phyloP scores from a whole-genome alignment of 371 early-diverging fungal species.

The Syncephalastrum sp. region DNA sequence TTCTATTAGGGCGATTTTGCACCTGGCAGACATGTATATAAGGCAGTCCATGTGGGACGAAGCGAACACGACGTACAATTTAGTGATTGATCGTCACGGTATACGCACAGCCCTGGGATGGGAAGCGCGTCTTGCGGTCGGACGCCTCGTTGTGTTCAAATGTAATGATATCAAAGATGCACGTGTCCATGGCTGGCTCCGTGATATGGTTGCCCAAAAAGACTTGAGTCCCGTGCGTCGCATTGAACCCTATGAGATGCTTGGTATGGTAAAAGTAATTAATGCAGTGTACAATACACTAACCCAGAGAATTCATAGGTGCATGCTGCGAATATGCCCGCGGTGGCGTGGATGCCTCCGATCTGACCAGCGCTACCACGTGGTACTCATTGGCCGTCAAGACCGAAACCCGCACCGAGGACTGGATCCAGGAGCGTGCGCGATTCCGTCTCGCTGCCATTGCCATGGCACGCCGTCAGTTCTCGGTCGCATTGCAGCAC shows the following conservation, averaged over 20 bases:
- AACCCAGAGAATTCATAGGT: conserved; percentile 5
- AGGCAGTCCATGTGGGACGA: conserved; percentile 11
- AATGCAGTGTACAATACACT: background rate
- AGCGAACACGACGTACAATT: conserved; percentile 15
- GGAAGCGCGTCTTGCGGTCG: conserved; percentile 12
- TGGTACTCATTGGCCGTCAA: conserved; percentile 13
- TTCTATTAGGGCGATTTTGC: conserved; percentile 12
- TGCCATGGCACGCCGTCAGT: conserved; percentile 16
- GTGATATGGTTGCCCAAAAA: conserved; percentile 16
- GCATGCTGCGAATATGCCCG: conserved; percentile 17
- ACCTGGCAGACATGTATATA: conserved; percentile 16
- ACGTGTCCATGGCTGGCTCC: conserved; percentile 14
- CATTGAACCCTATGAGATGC: conserved; percentile 18
- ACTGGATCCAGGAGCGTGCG: conserved; percentile 32
- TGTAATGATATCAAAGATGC: conserved; percentile 1
- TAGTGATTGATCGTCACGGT: conserved; percentile 3
- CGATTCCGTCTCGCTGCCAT: conserved; percentile 22
- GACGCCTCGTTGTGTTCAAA: conserved; percentile 9
- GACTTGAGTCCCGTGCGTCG: background rate
- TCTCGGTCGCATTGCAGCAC: conserved; percentile 15
- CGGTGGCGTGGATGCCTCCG: conserved; percentile 9
- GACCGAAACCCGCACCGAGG: conserved; percentile 8
- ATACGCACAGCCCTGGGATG: conserved; percentile 15
- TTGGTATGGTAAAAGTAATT: conserved; percentile 13
- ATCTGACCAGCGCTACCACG: conserved; percentile 14